Percentiles rank a stretch among this genome's conserved stretches.
Conservation (phyloP, 2,329 filamentous ascomycete genomes). For the Colletotrichum sp. region DNA sequence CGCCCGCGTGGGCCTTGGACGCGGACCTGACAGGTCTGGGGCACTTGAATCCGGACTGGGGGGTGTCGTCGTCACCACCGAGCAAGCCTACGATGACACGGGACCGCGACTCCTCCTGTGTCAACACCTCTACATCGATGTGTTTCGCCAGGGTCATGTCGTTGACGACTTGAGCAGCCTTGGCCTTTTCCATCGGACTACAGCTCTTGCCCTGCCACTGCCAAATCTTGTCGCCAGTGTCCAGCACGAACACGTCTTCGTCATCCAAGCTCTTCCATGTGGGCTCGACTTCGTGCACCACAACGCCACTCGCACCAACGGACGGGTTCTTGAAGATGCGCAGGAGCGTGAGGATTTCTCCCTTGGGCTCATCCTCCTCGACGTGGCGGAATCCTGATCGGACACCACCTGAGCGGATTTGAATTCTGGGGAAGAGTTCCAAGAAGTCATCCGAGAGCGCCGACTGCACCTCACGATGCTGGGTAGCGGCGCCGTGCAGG, state of each 20-base stretch:
- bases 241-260: constrained; percentile 69
- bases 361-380: constrained; percentile 46
- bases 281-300: constrained; percentile 69
- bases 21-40: constrained; percentile 43
- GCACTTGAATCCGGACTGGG: constrained; percentile 43
- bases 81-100: constrained; percentile 61
- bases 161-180: constrained; percentile 70
- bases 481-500: constrained; percentile 63
- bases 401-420: constrained; percentile 66
- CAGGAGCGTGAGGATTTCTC: constrained; percentile 57
- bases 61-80: constrained; percentile 49
- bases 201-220: constrained; percentile 72
- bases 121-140: constrained; percentile 68
- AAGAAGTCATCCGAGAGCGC: constrained; percentile 65
- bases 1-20: constrained; percentile 20
- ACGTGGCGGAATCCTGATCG: constrained; percentile 69
- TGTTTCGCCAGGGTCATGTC: constrained; percentile 69
- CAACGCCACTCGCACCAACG: constrained; percentile 49
- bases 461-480: constrained; percentile 69
- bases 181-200: constrained; percentile 73
- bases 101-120: constrained; percentile 63
- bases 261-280: constrained; percentile 68
- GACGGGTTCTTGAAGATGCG: constrained; percentile 67
- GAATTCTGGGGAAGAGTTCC: constrained; percentile 62
- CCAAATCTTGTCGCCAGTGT: constrained; percentile 68